Evolutionary conservation across 805 yeast species (phyloP).

Genomic region (Yamadazyma paraphyllophila): DNA sequence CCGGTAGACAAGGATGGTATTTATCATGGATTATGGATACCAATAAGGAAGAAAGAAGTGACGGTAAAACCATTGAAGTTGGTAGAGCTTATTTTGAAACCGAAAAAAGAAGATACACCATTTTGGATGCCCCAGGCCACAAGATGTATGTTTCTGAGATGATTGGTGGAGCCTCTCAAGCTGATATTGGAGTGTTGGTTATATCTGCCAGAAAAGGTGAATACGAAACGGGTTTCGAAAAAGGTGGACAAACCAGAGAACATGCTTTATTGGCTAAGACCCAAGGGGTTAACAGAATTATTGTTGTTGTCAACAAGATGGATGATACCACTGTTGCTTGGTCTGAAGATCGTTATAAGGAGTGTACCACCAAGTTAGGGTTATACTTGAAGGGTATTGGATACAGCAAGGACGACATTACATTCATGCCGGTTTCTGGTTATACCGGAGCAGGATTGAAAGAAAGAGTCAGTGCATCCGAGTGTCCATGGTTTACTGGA

Average conservation of each 20-base stretch:
- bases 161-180: slow-evolving; percentile 99
- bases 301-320: slow-evolving; percentile 97
- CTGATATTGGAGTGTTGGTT: slow-evolving; percentile 96
- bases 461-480: slow-evolving; percentile 58
- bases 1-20: slow-evolving; percentile 99
- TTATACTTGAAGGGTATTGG: slow-evolving; percentile 85
- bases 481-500: slow-evolving; percentile 91
- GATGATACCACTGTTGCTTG: slow-evolving; percentile 96
- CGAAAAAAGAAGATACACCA: slow-evolving; percentile 95
- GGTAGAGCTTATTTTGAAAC: slow-evolving; percentile 98
- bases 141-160: slow-evolving; percentile 97
- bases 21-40: slow-evolving; percentile 99
- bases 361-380: slow-evolving; percentile 83
- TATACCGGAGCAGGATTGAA: slow-evolving; percentile 96
- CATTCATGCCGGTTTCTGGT: slow-evolving; percentile 97
- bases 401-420: slow-evolving; percentile 79
- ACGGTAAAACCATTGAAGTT: slow-evolving; percentile 98
- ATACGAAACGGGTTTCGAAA: slow-evolving; percentile 98
- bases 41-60: slow-evolving; percentile 96
- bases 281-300: slow-evolving; percentile 92
- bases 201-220: slow-evolving; percentile 99
- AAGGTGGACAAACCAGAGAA: slow-evolving; percentile 98
- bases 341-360: slow-evolving; percentile 95
- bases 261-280: slow-evolving; percentile 97
- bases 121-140: slow-evolving; percentile 99